Evolutionary conservation across 441 rosid genomes (phyloP).

Genomic region (Arabidopsis hybrid): DNA sequence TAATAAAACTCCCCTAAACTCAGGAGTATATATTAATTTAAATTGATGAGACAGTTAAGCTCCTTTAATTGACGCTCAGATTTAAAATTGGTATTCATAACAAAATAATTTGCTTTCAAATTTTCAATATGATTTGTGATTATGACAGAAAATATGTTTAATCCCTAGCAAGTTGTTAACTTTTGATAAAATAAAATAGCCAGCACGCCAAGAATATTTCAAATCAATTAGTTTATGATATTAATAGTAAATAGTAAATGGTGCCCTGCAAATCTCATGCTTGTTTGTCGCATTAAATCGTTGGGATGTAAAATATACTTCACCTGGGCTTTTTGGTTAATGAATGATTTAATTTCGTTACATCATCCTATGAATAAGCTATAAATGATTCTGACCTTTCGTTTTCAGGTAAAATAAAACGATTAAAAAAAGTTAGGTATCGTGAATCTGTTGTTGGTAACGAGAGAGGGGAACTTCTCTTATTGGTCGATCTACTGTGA

Average conservation of each 20-base stretch:
- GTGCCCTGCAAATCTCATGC: constrained; percentile 3
- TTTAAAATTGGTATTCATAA: neutral
- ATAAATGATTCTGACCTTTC: constrained; percentile 15
- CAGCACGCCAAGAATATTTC: neutral
- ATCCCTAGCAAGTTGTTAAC: constrained; percentile 12
- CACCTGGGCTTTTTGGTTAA: constrained; percentile 5
- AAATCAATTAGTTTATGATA: neutral
- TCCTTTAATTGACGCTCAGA: neutral
- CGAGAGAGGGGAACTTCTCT: constrained; percentile 6
- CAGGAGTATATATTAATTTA: neutral
- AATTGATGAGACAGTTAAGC: neutral
- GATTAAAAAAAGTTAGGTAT: neutral
- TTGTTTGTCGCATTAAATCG: constrained; percentile 1
- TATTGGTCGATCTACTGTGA: constrained; percentile 36
- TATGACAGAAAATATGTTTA: constrained; percentile 22
- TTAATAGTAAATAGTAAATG: too few relatives aligned
- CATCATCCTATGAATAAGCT: constrained; percentile 2
- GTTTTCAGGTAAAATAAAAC: neutral
- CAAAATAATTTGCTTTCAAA: neutral
- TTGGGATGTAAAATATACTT: neutral
- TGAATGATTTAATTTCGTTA: neutral
- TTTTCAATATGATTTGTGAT: neutral
- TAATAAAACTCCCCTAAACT: constrained; percentile 17
- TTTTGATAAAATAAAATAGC: neutral
- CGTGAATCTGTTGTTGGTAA: constrained; percentile 12